Base-by-base conservation (phyloP, 108 stramenopile genomes). In the Skeletonema tropicum region DNA sequence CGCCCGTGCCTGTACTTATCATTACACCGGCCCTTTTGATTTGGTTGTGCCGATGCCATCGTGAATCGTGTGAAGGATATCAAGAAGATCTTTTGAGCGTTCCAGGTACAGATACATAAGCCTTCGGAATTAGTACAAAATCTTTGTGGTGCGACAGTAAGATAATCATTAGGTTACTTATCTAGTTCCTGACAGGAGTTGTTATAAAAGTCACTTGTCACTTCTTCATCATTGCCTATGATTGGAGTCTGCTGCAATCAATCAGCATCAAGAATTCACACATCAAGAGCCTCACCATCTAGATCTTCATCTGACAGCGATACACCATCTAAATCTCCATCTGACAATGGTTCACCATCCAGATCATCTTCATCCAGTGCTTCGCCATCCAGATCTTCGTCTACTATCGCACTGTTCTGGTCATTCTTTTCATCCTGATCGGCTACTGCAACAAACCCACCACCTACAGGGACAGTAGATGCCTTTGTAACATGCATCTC, bases 271-370 rank as follows among this genome's bases (percentile, higher is more conserved):
- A 45, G 52, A 55, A 55, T 21, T 55, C 57, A 38, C 73, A n/a
- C 80, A 26, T 73, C 71, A 4, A 73, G 73, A 12, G 71, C 64
- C 58, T 71, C 80, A 48, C 78, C 78, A 64, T 81, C 80, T 11
- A 75, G 46, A 69, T 75, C 64, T 29, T 73, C 77, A 74, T 68
- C 66, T 0, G 66, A 49, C 12, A 71, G 62, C 0, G 9, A 46
- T 64, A 70, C 60, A 10, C 70, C 70, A 23, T 71, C 69, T 11
- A 71, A 26, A 46, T 76, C 70, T 15, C 64, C 70, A 13, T 57
- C 59, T 30, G 52, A 57, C 17, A 68, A 57, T 25, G 57, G 23
- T n/a, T 68, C 67, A 3, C 29, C 26, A 15, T 64, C 62, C 14
- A 25, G 11, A 31, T 25, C 39, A 52, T 39, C 68, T 46, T 75